phyloP scores from a whole-genome alignment of 2,329 filamentous ascomycete species.

The Gliomastix tumulicola region DNA sequence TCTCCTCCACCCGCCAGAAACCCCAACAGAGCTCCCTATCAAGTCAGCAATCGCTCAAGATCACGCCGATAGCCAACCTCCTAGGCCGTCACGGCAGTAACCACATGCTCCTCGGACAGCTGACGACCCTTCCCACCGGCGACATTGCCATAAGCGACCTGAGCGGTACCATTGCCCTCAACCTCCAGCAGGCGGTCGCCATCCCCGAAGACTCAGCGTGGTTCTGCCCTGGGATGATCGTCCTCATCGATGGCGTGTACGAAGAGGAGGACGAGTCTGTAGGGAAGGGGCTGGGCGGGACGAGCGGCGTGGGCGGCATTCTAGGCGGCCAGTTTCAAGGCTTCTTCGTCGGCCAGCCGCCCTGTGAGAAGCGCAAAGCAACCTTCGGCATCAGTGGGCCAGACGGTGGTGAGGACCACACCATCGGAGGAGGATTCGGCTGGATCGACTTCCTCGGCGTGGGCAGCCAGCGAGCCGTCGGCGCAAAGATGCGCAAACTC shows the following conservation, averaged over 20 bases:
- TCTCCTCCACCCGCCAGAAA: slow-evolving; percentile 52
- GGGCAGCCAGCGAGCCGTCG: slow-evolving; percentile 80
- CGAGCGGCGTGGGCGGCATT: slow-evolving; percentile 77
- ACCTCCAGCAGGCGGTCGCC: slow-evolving; percentile 71
- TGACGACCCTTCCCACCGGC: slow-evolving; percentile 75
- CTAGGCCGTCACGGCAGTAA: slow-evolving; percentile 74
- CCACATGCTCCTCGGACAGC: slow-evolving; percentile 80
- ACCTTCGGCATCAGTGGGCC: slow-evolving; percentile 66
- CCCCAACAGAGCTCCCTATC: slow-evolving; percentile 54
- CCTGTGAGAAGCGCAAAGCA: slow-evolving; percentile 74
- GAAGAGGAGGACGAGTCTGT: slow-evolving; percentile 78
- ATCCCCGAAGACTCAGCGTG: slow-evolving; percentile 83
- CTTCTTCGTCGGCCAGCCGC: slow-evolving; percentile 86
- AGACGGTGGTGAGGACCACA: slow-evolving; percentile 50
- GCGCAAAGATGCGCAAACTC: slow-evolving; percentile 74
- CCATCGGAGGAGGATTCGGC: slow-evolving; percentile 76
- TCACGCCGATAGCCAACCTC: slow-evolving; percentile 75
- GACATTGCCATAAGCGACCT: slow-evolving; percentile 77
- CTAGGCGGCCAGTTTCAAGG: slow-evolving; percentile 90
- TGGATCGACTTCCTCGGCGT: slow-evolving; percentile 96
- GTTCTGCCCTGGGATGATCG: slow-evolving; percentile 94
- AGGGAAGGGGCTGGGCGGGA: slow-evolving; percentile 65
- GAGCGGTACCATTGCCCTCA: slow-evolving; percentile 79
- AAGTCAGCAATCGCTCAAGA: slow-evolving; percentile 62
- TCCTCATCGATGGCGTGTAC: slow-evolving; percentile 92